Evolutionary conservation across 2,329 filamentous ascomycete genomes (phyloP), one percentile per base, ranked within the genome.

Genomic region (Aquanectria penicillioides): DNA sequence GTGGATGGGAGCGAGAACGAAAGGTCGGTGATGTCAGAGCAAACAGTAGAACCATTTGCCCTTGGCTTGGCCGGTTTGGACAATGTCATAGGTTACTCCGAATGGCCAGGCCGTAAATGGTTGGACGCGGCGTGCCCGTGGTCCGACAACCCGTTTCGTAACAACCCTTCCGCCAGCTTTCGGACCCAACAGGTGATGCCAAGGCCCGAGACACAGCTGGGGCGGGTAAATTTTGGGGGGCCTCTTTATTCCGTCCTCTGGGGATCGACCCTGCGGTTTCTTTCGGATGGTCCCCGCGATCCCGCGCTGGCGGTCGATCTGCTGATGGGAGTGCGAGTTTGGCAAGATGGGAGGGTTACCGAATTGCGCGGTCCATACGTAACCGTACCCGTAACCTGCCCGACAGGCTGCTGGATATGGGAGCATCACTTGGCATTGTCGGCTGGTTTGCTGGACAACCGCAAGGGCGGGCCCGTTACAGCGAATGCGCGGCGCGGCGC

Each of bases 51-150:
- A 31, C 33, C 31, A 36, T 28, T 37, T 55, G 43, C 31, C 52
- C 36, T 36, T 43, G 34, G 52, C 52, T 56, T 48, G 52, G 40
- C 40, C 29, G 36, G 12, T 20, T 28, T 18, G 47, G 23, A 29
- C 28, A 43, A 51, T 40, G 47, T 50, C 47, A 57, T 51, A 38
- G 46, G 25, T 33, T 15, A 26, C 25, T 55, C 37, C 34, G 50
- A 59, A 43, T 23, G 25, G 38, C 54, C 40, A 47, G 23, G 33
- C 50, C 49, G 29, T 38, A 54, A 59, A 44, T 43, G 43, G 50
- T 56, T 59, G 57, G 38, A 26, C 37, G 37, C 52, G 57, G 57
- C n/a, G 41, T 52, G 52, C n/a, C 57, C 47, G 52, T 60, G 40
- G 57, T 46, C 33, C 46, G 51, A 57, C 46, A 50, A 25, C 17